Percentiles rank a stretch among this genome's conserved stretches.
Evolutionary conservation across 441 rosid genomes (phyloP).

Genomic region (Erodium moschatum): DNA sequence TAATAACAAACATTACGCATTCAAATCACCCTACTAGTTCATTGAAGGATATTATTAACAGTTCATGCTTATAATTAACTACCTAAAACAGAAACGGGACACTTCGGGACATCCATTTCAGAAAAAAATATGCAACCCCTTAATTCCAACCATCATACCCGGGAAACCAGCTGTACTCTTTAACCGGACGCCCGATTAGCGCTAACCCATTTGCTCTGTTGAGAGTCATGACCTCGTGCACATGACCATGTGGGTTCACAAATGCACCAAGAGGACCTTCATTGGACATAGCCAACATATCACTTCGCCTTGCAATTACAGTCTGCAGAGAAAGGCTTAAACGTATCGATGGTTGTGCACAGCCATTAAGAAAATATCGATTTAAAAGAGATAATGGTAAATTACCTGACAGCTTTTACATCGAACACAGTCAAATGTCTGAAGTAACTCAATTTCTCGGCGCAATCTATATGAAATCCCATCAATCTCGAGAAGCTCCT

Average conservation of each 20-base stretch:
- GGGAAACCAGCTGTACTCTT: constrained; percentile 92
- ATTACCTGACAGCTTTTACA: constrained; percentile 78
- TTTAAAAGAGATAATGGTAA: not conserved
- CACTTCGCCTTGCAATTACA: constrained; percentile 73
- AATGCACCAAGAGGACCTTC: constrained; percentile 95
- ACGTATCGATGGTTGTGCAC: not conserved
- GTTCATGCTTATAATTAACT: too few species aligned
- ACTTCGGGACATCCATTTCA: too few species aligned
- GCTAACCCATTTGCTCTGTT: constrained; percentile 56
- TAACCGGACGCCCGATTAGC: constrained; percentile 32
- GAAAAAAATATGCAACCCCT: too few species aligned
- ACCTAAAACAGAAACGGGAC: too few species aligned
- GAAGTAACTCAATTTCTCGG: constrained; percentile 69
- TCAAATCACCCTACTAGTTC: not conserved
- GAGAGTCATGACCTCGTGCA: constrained; percentile 77
- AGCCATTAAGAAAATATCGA: not conserved
- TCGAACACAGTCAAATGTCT: constrained; percentile 56
- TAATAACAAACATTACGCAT: too few species aligned
- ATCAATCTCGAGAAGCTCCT: constrained; percentile 87
- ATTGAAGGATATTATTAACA: not conserved
- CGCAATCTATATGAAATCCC: constrained; percentile 78
- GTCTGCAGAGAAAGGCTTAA: constrained; percentile 32
- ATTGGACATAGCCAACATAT: constrained; percentile 88
- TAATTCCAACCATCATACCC: constrained; percentile 45
- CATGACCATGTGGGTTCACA: constrained; percentile 62